Evolutionary conservation across 345 rosid genomes (phyloP).

Genomic region (Pugionium cornutum): DNA sequence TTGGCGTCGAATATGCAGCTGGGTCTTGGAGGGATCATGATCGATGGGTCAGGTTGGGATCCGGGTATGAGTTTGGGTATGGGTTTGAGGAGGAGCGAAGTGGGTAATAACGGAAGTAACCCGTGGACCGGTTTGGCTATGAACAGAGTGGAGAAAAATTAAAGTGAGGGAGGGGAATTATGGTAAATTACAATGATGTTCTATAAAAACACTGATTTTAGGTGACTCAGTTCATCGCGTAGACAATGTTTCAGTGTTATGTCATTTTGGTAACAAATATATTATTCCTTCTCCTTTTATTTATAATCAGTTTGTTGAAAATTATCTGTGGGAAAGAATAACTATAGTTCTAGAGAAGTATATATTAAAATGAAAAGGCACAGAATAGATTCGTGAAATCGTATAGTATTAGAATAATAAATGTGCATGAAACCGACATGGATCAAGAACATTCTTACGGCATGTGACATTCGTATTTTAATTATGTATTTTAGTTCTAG

Average conservation of each 20-base stretch:
- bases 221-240: constrained; percentile 27
- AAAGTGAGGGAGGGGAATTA: constrained; percentile 23
- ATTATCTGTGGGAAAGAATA: too few species aligned
- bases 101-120: constrained; percentile 17
- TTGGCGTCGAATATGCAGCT: constrained; percentile 42
- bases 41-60: constrained; percentile 38
- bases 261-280: constrained; percentile 31
- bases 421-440: constrained; percentile 35
- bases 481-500: constrained; percentile 21
- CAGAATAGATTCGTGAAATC: constrained; percentile 13
- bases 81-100: constrained; percentile 32
- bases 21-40: constrained; percentile 40
- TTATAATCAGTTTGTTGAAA: constrained; percentile 5
- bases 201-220: constrained; percentile 19
- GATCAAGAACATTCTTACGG: constrained; percentile 35
- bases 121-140: constrained; percentile 40
- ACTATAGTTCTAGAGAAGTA: too few species aligned
- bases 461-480: constrained; percentile 30
- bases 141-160: constrained; percentile 42
- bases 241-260: constrained; percentile 28
- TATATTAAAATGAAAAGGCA: too few species aligned
- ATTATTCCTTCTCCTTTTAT: constrained; percentile 15
- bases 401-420: constrained; percentile 21
- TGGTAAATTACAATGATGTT: constrained; percentile 19
- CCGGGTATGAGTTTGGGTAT: constrained; percentile 38